Evolutionary conservation across 2,329 filamentous ascomycete species (phyloP).

Genomic region (Thermochaetoides dissita): DNA sequence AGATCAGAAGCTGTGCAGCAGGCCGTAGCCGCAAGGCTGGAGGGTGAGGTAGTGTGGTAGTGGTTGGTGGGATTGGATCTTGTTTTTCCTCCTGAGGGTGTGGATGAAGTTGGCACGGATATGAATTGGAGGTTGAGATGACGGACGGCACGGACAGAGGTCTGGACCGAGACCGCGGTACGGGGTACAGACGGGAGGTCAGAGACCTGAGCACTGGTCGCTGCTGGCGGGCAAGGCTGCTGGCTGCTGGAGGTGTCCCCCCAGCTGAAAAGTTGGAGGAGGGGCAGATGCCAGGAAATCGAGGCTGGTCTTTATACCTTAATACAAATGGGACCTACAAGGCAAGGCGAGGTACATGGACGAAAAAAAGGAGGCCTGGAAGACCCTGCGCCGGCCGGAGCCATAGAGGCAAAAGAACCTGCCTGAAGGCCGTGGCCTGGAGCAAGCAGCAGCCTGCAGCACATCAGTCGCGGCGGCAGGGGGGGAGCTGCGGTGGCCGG

Average conservation of each 20-base stretch:
- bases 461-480: slow-evolving; percentile 5
- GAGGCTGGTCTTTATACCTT: slow-evolving; percentile 24
- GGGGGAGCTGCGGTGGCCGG: slow-evolving; percentile 7
- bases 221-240: slow-evolving; percentile 21
- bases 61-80: too few species aligned
- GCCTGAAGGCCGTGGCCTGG: neutral
- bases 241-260: slow-evolving; percentile 23
- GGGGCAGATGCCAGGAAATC: slow-evolving; percentile 22
- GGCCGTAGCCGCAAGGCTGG: too few species aligned
- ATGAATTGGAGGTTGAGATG: neutral
- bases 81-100: too few species aligned
- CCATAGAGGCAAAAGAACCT: slow-evolving; percentile 11
- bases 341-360: slow-evolving; percentile 18
- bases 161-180: neutral
- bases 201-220: slow-evolving; percentile 11
- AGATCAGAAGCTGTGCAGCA: too few species aligned
- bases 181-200: slow-evolving; percentile 3
- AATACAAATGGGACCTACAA: slow-evolving; percentile 1
- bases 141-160: neutral
- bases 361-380: slow-evolving; percentile 5
- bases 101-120: too few species aligned
- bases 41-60: too few species aligned
- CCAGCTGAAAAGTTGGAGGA: slow-evolving; percentile 23
- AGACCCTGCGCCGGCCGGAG: slow-evolving; percentile 11
- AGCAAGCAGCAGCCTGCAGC: slow-evolving; percentile 15